A percentile compares a stretch with the other conserved stretches of the same genome.
These are phyloP conservation scores for Wickerhamiella parazyma DNA, from an alignment of 805 yeast species.

Conservation along the genomic window DNA sequence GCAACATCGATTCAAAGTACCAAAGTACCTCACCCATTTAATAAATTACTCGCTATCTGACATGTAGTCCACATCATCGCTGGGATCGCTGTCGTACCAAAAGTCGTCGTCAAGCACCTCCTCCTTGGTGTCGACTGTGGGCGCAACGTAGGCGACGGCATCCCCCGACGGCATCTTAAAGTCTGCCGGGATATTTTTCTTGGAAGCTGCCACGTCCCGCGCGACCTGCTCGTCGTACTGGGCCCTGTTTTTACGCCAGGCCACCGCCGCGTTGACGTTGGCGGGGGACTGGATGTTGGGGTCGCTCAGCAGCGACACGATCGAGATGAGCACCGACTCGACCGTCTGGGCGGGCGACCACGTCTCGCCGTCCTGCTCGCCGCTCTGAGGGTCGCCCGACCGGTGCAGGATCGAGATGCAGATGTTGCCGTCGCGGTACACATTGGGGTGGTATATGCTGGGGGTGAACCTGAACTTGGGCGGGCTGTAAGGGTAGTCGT, in stretches of 20 bases:
- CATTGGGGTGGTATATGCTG: constrained; percentile 88
- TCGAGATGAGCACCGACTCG: constrained; percentile 78
- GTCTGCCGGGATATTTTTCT: constrained; percentile 75
- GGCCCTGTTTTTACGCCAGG: constrained; percentile 69
- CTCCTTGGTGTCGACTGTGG: constrained; percentile 27
- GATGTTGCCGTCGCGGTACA: constrained; percentile 81
- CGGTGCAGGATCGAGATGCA: constrained; percentile 89
- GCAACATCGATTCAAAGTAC: no score
- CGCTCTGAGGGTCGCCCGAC: constrained; percentile 80
- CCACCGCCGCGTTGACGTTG: constrained; percentile 88
- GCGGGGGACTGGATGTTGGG: constrained; percentile 93
- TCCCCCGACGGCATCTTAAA: constrained; percentile 67
- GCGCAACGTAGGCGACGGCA: constrained; percentile 35
- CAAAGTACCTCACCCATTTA: background rate
- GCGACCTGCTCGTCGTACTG: constrained; percentile 62
- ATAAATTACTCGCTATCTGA: constrained; percentile 29
- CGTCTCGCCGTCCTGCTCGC: constrained; percentile 85
- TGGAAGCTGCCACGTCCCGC: constrained; percentile 58
- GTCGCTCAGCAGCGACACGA: constrained; percentile 80
- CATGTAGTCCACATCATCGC: constrained; percentile 38
- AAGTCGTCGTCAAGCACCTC: constrained; percentile 67
- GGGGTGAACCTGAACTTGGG: constrained; percentile 89
- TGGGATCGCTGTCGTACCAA: constrained; percentile 68
- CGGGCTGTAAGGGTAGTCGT: constrained; percentile 83
- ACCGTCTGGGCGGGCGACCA: constrained; percentile 73